phyloP scores from a whole-genome alignment of 768 basidiomycete genomes.

The Austroboletus festivus region DNA sequence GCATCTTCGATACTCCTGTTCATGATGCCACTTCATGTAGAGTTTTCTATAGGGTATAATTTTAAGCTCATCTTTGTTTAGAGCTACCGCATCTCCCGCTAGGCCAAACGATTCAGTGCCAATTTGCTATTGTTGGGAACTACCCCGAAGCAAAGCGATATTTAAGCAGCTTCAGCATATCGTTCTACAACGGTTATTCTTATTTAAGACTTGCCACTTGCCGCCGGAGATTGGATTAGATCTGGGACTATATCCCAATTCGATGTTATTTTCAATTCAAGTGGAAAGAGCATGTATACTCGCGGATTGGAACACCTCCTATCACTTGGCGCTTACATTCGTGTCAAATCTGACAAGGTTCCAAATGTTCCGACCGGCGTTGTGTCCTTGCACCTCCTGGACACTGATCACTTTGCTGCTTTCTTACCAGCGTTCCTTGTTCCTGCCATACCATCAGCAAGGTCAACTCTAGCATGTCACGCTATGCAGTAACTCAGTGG shows the following conservation, averaged over 20 bases:
- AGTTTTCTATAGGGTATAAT: neutral
- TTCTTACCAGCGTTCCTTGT: slow-evolving; percentile 18
- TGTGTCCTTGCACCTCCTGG: slow-evolving; percentile 17
- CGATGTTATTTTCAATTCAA: slow-evolving; percentile 25
- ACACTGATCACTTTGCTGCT: slow-evolving; percentile 21
- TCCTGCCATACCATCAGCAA: slow-evolving; percentile 21
- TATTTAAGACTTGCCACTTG: slow-evolving; percentile 12
- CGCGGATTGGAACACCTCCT: slow-evolving; percentile 21
- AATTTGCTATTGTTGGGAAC: slow-evolving; percentile 21
- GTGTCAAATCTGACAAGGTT: slow-evolving; percentile 16
- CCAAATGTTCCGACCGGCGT: slow-evolving; percentile 18
- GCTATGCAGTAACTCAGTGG: slow-evolving; percentile 33
- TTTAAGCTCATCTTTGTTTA: neutral
- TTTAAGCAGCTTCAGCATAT: slow-evolving; percentile 11
- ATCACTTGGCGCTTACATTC: slow-evolving; percentile 25
- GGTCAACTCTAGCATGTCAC: slow-evolving; percentile 31
- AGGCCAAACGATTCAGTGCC: slow-evolving; percentile 17
- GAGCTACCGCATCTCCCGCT: slow-evolving; percentile 25
- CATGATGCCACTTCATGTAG: slow-evolving; percentile 29
- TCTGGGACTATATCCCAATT: slow-evolving; percentile 15
- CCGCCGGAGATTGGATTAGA: slow-evolving; percentile 10
- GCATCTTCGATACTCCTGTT: slow-evolving; percentile 24
- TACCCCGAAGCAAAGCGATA: slow-evolving; percentile 13
- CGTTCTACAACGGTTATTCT: slow-evolving; percentile 8
- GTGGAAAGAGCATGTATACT: slow-evolving; percentile 15